Evolutionary conservation across 805 yeast genomes (phyloP).

Genomic region (Yamadazyma olivae): DNA sequence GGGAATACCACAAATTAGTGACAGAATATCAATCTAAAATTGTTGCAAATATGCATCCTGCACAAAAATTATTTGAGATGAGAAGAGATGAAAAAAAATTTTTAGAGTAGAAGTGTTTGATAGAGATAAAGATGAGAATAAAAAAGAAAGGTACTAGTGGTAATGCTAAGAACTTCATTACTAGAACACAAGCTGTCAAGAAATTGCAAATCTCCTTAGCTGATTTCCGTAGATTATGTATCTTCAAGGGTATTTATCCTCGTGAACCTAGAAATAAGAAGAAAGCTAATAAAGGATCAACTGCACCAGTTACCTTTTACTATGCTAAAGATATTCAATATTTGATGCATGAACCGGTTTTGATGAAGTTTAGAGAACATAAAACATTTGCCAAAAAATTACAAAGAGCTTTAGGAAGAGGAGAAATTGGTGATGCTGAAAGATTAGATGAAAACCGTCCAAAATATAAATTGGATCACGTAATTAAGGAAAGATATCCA

Average conservation of each 20-base stretch:
- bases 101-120: too few species aligned
- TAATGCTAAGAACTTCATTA: constrained; percentile 87
- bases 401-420: constrained; percentile 85
- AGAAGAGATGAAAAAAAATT: constrained; percentile 1
- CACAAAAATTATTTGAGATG: not conserved
- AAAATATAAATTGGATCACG: constrained; percentile 80
- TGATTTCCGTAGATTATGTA: constrained; percentile 95
- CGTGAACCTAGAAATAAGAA: constrained; percentile 94
- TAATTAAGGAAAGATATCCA: constrained; percentile 94
- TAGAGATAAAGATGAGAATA: constrained; percentile 44
- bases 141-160: constrained; percentile 84
- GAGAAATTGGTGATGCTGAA: constrained; percentile 87
- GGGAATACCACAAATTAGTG: constrained; percentile 2
- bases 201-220: constrained; percentile 91
- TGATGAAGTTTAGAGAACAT: constrained; percentile 90
- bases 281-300: constrained; percentile 97
- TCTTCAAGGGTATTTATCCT: constrained; percentile 96
- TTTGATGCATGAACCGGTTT: constrained; percentile 90
- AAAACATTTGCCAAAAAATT: constrained; percentile 91
- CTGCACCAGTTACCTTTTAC: constrained; percentile 93
- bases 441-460: constrained; percentile 79
- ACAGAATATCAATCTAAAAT: not conserved
- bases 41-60: not conserved
- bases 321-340: constrained; percentile 93
- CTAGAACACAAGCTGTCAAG: constrained; percentile 92